Evolutionary conservation across 495 filamentous ascomycete genomes (phyloP).

Genomic region (Stereocaulon alpinum): DNA sequence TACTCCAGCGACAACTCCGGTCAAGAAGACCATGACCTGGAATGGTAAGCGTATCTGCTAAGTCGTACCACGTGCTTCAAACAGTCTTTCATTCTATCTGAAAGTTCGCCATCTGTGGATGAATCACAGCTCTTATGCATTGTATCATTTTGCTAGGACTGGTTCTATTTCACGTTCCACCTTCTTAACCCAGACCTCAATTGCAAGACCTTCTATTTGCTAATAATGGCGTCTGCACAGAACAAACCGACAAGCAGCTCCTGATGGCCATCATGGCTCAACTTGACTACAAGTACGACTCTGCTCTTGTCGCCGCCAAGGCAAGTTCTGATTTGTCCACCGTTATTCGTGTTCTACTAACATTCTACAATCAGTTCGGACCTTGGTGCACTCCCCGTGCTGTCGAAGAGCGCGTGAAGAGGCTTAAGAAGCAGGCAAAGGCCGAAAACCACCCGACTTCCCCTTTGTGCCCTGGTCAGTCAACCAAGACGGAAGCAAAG

Average conservation of each 20-base stretch:
- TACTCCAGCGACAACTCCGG: too few relatives aligned
- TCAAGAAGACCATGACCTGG: conserved; percentile 14
- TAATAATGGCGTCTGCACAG: neutral
- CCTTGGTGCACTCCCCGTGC: conserved; percentile 26
- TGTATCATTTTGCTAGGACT: too few relatives aligned
- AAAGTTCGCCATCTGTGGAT: too few relatives aligned
- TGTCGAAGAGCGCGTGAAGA: conserved; percentile 26
- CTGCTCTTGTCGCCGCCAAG: neutral
- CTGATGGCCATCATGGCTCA: conserved; percentile 9
- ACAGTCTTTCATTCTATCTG: neutral
- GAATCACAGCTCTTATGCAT: too few relatives aligned
- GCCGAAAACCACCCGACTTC: neutral
- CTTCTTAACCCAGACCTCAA: too few relatives aligned
- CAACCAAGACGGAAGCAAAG: neutral
- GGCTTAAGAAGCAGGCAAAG: conserved; percentile 15
- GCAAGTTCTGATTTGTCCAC: neutral
- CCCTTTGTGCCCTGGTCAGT: neutral
- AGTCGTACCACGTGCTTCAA: neutral
- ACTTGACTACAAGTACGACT: conserved; percentile 7
- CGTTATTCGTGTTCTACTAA: neutral
- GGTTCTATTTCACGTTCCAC: too few relatives aligned
- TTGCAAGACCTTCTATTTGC: too few relatives aligned
- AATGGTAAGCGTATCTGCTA: conserved; percentile 1
- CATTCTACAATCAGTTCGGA: neutral
- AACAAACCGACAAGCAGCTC: conserved; percentile 6